Conservation (phyloP, 345 rosid species). For the Eucalyptus lansdowneana region DNA sequence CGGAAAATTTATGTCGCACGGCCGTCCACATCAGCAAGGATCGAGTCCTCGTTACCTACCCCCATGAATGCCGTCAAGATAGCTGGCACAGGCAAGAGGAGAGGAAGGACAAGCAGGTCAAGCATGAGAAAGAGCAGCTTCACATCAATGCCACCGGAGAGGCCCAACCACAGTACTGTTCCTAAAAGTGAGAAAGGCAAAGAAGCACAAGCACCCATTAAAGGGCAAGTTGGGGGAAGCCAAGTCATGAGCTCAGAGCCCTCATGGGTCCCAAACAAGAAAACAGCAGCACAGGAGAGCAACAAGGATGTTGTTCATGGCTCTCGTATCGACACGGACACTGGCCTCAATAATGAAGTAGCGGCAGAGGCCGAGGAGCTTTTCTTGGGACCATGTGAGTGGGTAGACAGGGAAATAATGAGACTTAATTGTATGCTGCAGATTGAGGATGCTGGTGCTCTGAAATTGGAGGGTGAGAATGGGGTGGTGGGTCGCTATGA, state of each 20-base stretch:
- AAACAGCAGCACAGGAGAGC: background rate
- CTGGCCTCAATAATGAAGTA: background rate
- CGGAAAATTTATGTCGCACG: slow-evolving; percentile 40
- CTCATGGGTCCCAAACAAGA: background rate
- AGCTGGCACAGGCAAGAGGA: background rate
- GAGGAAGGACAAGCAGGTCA: slow-evolving; percentile 12
- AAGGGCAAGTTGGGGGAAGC: background rate
- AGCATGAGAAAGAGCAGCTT: slow-evolving; percentile 26
- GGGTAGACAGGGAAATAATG: slow-evolving; percentile 64
- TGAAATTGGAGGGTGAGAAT: background rate
- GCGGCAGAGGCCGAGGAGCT: background rate
- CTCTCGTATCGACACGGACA: background rate
- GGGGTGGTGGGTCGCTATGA: background rate
- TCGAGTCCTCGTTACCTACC: background rate
- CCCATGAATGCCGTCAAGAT: background rate
- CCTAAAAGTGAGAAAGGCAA: background rate
- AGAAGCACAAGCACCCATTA: background rate
- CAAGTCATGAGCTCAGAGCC: background rate
- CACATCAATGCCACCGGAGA: slow-evolving; percentile 8
- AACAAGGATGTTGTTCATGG: background rate
- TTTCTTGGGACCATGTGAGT: slow-evolving; percentile 39
- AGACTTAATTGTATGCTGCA: slow-evolving; percentile 12
- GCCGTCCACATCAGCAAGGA: background rate
- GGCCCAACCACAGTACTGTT: background rate
- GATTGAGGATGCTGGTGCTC: background rate